Conservation (phyloP, 192 early-diverging fungal species). For the Entomortierella lignicola region DNA sequence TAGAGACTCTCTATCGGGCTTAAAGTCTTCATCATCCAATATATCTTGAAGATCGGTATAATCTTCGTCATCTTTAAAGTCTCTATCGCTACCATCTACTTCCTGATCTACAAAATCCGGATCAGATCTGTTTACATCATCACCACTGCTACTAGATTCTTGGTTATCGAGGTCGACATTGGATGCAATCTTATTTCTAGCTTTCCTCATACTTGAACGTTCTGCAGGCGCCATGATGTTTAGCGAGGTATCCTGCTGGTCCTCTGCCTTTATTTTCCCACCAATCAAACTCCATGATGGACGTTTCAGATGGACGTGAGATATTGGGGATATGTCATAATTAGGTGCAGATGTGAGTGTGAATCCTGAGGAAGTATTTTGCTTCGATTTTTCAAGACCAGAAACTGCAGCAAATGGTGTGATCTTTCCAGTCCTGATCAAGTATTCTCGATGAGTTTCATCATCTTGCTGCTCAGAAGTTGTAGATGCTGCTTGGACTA, state of each 20-base stretch:
- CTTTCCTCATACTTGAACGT: slow-evolving; percentile 44
- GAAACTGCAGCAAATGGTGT: slow-evolving; percentile 69
- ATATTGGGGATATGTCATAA: slow-evolving; percentile 13
- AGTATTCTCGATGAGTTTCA: slow-evolving; percentile 71
- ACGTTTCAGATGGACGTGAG: slow-evolving; percentile 22
- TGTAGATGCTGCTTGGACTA: slow-evolving; percentile 17
- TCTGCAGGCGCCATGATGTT: slow-evolving; percentile 10
- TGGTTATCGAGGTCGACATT: slow-evolving; percentile 18
- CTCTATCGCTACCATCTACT: slow-evolving; percentile 4
- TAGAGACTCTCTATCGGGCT: slow-evolving; percentile 9
- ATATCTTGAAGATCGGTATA: slow-evolving; percentile 26
- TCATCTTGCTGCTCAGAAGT: slow-evolving; percentile 20
- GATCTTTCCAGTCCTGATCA: slow-evolving; percentile 77
- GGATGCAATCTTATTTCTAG: slow-evolving; percentile 20
- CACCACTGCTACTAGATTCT: slow-evolving; percentile 64
- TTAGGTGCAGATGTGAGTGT: slow-evolving; percentile 2
- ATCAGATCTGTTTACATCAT: slow-evolving; percentile 62
- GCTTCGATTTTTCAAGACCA: slow-evolving; percentile 45
- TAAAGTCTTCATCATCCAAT: slow-evolving; percentile 42
- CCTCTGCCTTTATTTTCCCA: slow-evolving; percentile 5
- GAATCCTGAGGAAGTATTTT: neutral
- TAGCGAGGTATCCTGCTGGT: neutral
- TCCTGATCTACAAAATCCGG: slow-evolving; percentile 15
- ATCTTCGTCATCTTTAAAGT: slow-evolving; percentile 17
- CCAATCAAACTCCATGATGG: slow-evolving; percentile 41